Conservation (phyloP, 2,329 filamentous ascomycete genomes). For the Trichophyton simii region DNA sequence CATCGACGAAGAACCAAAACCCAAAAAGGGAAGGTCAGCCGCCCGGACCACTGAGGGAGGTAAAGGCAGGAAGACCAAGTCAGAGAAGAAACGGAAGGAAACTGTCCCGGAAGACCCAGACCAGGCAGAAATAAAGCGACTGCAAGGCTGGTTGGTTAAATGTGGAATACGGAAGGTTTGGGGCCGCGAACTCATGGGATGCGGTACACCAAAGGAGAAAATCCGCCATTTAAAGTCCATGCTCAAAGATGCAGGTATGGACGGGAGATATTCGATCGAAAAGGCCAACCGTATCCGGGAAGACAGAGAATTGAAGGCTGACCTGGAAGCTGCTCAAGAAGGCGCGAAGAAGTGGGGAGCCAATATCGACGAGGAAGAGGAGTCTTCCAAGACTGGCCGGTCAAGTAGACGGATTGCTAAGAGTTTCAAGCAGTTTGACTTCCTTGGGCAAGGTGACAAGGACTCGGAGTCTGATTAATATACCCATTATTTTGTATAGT, state of each 20-base stretch:
- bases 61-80: slow-evolving; percentile 23
- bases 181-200: slow-evolving; percentile 69
- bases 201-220: slow-evolving; percentile 62
- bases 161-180: slow-evolving; percentile 90
- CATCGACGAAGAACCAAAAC: slow-evolving; percentile 60
- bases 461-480: slow-evolving; percentile 34
- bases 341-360: slow-evolving; percentile 70
- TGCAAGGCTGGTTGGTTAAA: slow-evolving; percentile 76
- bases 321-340: slow-evolving; percentile 72
- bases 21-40: slow-evolving; percentile 32
- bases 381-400: slow-evolving; percentile 25
- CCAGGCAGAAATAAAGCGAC: slow-evolving; percentile 69
- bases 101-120: slow-evolving; percentile 46
- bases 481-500: neutral
- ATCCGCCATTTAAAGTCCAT: slow-evolving; percentile 67
- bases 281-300: slow-evolving; percentile 83
- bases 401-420: slow-evolving; percentile 31
- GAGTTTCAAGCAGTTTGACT: slow-evolving; percentile 39
- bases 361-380: slow-evolving; percentile 27
- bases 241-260: slow-evolving; percentile 75
- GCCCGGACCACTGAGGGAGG: slow-evolving; percentile 15
- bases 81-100: slow-evolving; percentile 29
- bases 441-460: slow-evolving; percentile 58
- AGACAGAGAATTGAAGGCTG: slow-evolving; percentile 66
- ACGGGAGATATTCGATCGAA: slow-evolving; percentile 71